Evolutionary conservation across 2,329 filamentous ascomycete species (phyloP), one percentile per base, ranked within the genome.

Genomic region (Fonsecaea monophora): DNA sequence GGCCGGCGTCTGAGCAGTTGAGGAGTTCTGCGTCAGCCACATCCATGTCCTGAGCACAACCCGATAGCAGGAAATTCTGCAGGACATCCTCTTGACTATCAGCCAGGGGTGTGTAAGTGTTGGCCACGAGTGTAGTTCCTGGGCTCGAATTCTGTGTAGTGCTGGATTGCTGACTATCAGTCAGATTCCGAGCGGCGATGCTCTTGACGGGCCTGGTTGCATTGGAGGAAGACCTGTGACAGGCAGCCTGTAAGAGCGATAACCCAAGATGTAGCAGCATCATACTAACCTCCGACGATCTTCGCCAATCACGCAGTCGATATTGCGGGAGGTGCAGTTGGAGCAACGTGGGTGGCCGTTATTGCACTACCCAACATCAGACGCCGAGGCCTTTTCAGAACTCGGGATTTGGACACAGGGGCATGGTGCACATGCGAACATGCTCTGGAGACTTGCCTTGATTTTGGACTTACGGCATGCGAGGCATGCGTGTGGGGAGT

Each of bases 281-380:
- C 15, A 40, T 40, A 56, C 53, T 56, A 25, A 37, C 25, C 61
- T 53, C 7, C 61, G 53, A 2, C 61, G 50, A 18, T 64, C 61
- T 56, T 50, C 18, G 21, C 61, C 61, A 58, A 42, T 58, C 34
- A 64, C 21, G 50, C 61, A 64, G 30, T 64, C 61, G 37, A 56
- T 50, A 34, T 64, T 58, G 53, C 58, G 58, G 15, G 58, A 37
- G 30, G 15, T 37, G 34, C 61, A 64, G 40, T 64, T 64, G 18
- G 61, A 64, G 38, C 61, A 64, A 45, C 34, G n/a, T 25, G 61
- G 61, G 45, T 32, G 30, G 35, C 58, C 61, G 13, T 58, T 58
- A 38, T 64, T 58, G 53, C 61, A 64, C 59, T 35, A 40, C 38
- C 38, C 38, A 15, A 15, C 13, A 40, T 40, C 12, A 40, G 38